phyloP scores from a whole-genome alignment of 1,284 basidiomycete species.

The Trichosporon asahii region DNA sequence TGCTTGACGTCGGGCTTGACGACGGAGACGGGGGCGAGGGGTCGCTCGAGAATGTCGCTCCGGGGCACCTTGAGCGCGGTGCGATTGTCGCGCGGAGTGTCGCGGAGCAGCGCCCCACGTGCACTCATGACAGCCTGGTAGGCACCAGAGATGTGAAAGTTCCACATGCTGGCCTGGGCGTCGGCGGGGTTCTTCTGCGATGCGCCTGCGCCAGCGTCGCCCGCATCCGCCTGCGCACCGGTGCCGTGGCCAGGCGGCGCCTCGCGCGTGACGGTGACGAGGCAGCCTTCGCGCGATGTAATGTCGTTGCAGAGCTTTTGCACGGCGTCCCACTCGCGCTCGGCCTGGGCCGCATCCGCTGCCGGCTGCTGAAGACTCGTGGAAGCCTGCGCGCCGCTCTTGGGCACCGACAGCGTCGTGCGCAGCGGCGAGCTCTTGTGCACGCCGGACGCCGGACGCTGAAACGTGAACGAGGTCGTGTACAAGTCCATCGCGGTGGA shows the following conservation, averaged over 20 bases:
- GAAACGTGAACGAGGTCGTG: slow-evolving; percentile 66
- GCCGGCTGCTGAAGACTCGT: slow-evolving; percentile 16
- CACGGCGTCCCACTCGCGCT: slow-evolving; percentile 61
- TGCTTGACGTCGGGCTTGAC: slow-evolving; percentile 83
- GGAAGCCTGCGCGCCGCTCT: slow-evolving; percentile 22
- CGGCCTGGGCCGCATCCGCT: slow-evolving; percentile 29
- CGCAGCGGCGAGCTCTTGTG: slow-evolving; percentile 20
- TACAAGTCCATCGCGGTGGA: slow-evolving; percentile 72
- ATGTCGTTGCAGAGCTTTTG: slow-evolving; percentile 76
- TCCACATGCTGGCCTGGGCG: slow-evolving; percentile 56
- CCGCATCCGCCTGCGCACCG: not conserved
- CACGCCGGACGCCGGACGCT: slow-evolving; percentile 17
- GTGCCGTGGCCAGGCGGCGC: not conserved
- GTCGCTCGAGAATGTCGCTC: slow-evolving; percentile 85
- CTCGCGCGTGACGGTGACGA: slow-evolving; percentile 71
- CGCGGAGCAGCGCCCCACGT: slow-evolving; percentile 80
- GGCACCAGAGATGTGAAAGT: slow-evolving; percentile 84
- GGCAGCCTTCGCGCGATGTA: slow-evolving; percentile 73
- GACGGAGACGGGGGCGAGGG: slow-evolving; percentile 62
- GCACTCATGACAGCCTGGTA: slow-evolving; percentile 92
- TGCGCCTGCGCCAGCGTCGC: slow-evolving; percentile 3
- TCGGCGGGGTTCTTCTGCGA: not conserved
- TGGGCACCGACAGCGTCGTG: slow-evolving; percentile 27
- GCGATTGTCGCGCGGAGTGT: slow-evolving; percentile 81
- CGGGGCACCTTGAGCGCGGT: slow-evolving; percentile 83